Percentiles rank a stretch among this genome's conserved stretches.
These are phyloP conservation scores for Eimeria brunetti DNA, from an alignment of 169 alveolate species.

Conservation along the genomic window DNA sequence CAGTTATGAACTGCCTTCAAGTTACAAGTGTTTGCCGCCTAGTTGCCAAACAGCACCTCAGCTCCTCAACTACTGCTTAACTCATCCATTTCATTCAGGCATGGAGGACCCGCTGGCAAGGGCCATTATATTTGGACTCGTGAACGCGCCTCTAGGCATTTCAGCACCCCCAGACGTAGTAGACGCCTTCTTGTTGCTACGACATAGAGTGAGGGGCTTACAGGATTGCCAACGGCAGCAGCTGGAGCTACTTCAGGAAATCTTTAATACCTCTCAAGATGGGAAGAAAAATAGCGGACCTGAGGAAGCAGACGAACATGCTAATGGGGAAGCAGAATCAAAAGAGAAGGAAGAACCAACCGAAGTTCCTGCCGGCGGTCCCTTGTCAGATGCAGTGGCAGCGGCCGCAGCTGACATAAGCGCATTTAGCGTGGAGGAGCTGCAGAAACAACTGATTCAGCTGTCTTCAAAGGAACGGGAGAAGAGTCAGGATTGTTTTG, in stretches of 20 bases:
- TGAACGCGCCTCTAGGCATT: neutral
- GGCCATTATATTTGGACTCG: neutral
- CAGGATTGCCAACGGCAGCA: slow-evolving; percentile 13
- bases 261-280: neutral
- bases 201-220: neutral
- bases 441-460: neutral
- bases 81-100: slow-evolving; percentile 2
- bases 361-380: neutral
- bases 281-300: neutral
- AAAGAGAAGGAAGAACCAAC: neutral
- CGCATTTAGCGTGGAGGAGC: neutral
- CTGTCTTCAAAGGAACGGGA: neutral
- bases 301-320: neutral
- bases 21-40: neutral
- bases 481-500: neutral
- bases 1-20: neutral
- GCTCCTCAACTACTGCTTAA: neutral
- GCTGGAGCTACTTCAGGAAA: slow-evolving; percentile 11
- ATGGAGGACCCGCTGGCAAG: neutral
- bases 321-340: neutral
- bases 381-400: slow-evolving; percentile 34
- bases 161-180: slow-evolving; percentile 35
- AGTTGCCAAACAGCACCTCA: neutral
- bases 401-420: slow-evolving; percentile 25
- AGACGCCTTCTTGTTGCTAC: slow-evolving; percentile 24